phyloP scores from a whole-genome alignment of 2,329 filamentous ascomycete species.

The Westerdykella aurantiaca region DNA sequence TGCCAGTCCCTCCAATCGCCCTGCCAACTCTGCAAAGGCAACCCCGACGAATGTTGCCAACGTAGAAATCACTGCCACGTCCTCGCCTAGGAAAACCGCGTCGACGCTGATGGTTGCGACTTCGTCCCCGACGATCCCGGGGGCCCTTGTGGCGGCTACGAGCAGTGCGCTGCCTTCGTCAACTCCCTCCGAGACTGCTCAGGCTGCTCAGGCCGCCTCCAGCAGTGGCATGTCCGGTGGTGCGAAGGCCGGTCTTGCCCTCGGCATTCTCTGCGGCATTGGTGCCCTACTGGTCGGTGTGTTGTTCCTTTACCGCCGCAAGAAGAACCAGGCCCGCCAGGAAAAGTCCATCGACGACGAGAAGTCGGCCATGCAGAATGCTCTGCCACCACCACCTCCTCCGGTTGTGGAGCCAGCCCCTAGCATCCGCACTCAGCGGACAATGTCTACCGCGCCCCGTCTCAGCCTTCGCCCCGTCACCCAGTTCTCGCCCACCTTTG shows the following conservation, averaged over 20 bases:
- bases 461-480: conserved; percentile 80
- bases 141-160: conserved; percentile 12
- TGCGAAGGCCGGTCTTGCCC: conserved; percentile 73
- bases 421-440: conserved; percentile 41
- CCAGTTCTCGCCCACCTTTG: conserved; percentile 69
- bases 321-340: conserved; percentile 56
- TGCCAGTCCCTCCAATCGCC: background rate
- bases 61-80: conserved; percentile 3
- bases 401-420: conserved; percentile 21
- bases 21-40: conserved; percentile 3
- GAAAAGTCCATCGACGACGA: conserved; percentile 36
- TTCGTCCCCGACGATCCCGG: conserved; percentile 20
- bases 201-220: conserved; percentile 12
- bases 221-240: conserved; percentile 41
- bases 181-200: conserved; percentile 13
- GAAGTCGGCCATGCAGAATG: conserved; percentile 32
- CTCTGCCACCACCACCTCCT: conserved; percentile 24
- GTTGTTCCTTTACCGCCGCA: conserved; percentile 67
- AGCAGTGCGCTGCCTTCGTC: conserved; percentile 15
- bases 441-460: conserved; percentile 60
- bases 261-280: conserved; percentile 70
- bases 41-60: conserved; percentile 5
- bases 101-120: conserved; percentile 25
- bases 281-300: conserved; percentile 61
- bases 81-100: conserved; percentile 5